A percentile compares a stretch with the other conserved stretches of the same genome.
Evolutionary conservation across 495 filamentous ascomycete species (phyloP).

Genomic region (Penicillium nucicola): DNA sequence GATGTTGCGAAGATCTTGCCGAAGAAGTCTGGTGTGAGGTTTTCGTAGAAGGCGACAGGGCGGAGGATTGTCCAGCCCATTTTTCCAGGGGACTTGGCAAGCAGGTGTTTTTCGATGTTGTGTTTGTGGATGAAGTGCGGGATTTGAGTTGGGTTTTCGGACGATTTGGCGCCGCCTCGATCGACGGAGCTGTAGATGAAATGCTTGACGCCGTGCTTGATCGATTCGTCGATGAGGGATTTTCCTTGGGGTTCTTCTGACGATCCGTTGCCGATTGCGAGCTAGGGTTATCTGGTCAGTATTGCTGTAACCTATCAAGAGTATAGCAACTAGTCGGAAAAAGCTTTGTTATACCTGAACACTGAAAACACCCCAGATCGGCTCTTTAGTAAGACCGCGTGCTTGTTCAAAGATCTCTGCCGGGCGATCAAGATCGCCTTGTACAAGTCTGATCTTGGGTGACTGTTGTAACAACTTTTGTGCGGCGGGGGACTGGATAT

Average conservation of each 20-base stretch:
- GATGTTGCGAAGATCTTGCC: slow-evolving; percentile 58
- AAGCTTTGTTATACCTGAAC: slow-evolving; percentile 34
- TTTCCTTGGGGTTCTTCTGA: slow-evolving; percentile 61
- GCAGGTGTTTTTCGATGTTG: slow-evolving; percentile 61
- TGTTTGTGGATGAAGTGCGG: slow-evolving; percentile 65
- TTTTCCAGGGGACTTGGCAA: slow-evolving; percentile 29
- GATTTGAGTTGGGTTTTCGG: slow-evolving; percentile 54
- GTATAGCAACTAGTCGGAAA: too few relatives aligned
- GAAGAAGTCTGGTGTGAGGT: slow-evolving; percentile 52
- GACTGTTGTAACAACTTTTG: slow-evolving; percentile 45
- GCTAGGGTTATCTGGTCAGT: too few relatives aligned
- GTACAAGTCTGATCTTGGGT: slow-evolving; percentile 47
- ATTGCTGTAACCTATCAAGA: too few relatives aligned
- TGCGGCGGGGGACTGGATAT: slow-evolving; percentile 50
- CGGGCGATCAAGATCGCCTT: slow-evolving; percentile 54
- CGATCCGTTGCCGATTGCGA: slow-evolving; percentile 22
- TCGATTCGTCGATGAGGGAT: slow-evolving; percentile 53
- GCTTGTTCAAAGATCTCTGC: slow-evolving; percentile 50
- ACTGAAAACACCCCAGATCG: slow-evolving; percentile 53
- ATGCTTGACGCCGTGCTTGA: slow-evolving; percentile 55
- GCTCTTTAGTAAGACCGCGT: slow-evolving; percentile 32
- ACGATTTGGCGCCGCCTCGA: slow-evolving; percentile 57
- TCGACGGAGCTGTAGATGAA: slow-evolving; percentile 70
- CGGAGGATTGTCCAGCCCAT: slow-evolving; percentile 63
- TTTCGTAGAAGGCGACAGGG: slow-evolving; percentile 67